Evolutionary conservation across 495 filamentous ascomycete genomes (phyloP).

Genomic region (Thermothielavioides terrestris): DNA sequence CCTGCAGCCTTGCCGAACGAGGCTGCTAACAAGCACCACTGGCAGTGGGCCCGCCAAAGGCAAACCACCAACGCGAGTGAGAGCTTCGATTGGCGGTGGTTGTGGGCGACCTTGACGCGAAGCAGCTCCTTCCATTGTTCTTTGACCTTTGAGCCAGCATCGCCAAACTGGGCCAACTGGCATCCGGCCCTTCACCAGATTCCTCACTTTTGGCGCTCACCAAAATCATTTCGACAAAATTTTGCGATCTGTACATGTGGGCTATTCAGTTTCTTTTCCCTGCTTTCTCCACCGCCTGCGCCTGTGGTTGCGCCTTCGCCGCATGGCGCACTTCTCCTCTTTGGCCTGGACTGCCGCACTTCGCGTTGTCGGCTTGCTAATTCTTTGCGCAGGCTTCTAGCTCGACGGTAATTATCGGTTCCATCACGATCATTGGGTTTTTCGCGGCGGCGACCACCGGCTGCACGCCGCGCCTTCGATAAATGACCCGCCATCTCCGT

Average conservation of each 20-base stretch:
- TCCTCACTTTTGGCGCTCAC: too few relatives aligned
- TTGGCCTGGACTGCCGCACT: too few relatives aligned
- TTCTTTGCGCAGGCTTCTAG: constrained; percentile 5
- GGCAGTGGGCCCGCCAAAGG: not conserved
- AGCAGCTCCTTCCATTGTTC: constrained; percentile 2
- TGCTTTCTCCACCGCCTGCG: not conserved
- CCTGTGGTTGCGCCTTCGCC: not conserved
- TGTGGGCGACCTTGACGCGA: too few relatives aligned
- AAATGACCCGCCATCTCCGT: constrained; percentile 17
- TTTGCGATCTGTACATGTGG: not conserved
- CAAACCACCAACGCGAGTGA: constrained; percentile 14
- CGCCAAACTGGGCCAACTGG: constrained; percentile 2
- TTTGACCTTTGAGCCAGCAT: constrained; percentile 6
- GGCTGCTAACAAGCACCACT: constrained; percentile 5
- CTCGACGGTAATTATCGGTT: too few relatives aligned
- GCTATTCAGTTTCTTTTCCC: not conserved
- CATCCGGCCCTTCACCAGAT: too few relatives aligned
- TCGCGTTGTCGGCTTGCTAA: too few relatives aligned
- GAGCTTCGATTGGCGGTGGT: constrained; percentile 12
- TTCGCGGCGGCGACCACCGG: constrained; percentile 6
- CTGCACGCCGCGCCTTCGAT: constrained; percentile 15
- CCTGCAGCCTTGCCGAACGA: constrained; percentile 16
- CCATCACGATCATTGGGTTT: not conserved
- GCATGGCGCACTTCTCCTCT: too few relatives aligned
- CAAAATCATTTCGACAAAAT: too few relatives aligned